These are phyloP conservation scores for Phytophthora nicotianae DNA, from an alignment of 352 stramenopile genomes.

Conservation along the genomic window DNA sequence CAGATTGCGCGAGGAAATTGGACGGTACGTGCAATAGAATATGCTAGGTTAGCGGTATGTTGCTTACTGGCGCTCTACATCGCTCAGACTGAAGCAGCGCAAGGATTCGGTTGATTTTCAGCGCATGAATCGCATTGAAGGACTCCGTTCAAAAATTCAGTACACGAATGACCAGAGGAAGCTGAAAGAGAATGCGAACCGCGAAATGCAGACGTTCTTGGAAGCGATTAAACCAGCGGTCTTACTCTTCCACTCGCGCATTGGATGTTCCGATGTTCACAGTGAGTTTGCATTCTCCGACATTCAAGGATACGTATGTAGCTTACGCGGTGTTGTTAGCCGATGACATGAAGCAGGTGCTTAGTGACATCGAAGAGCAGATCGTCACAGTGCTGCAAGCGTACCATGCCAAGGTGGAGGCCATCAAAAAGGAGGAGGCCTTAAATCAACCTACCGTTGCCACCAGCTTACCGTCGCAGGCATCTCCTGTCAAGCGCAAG, in stretches of 20 bases:
- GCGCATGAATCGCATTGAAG: constrained; percentile 77
- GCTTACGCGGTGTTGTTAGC: constrained; percentile 29
- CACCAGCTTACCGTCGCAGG: constrained; percentile 9
- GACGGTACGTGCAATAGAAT: constrained; percentile 49
- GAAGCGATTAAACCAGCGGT: constrained; percentile 67
- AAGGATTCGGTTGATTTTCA: constrained; percentile 85
- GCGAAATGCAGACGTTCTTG: constrained; percentile 70
- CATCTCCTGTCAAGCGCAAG: constrained; percentile 27
- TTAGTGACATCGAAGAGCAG: constrained; percentile 82
- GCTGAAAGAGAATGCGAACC: constrained; percentile 75
- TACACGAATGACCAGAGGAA: constrained; percentile 75
- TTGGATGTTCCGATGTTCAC: constrained; percentile 71
- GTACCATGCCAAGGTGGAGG: constrained; percentile 65
- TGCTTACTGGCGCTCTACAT: not conserved
- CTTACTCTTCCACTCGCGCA: constrained; percentile 67
- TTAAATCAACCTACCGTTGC: constrained; percentile 6
- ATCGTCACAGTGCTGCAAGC: constrained; percentile 68
- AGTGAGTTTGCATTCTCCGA: constrained; percentile 39
- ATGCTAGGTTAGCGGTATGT: not conserved
- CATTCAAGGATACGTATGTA: not conserved
- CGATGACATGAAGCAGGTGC: constrained; percentile 75
- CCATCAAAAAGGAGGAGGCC: constrained; percentile 41
- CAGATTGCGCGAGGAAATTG: constrained; percentile 81
- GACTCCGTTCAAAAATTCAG: constrained; percentile 65
- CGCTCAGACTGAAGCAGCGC: constrained; percentile 70